Evolutionary conservation across 2,329 filamentous ascomycete genomes (phyloP).

Genomic region (Diaporthe citrichinensis): DNA sequence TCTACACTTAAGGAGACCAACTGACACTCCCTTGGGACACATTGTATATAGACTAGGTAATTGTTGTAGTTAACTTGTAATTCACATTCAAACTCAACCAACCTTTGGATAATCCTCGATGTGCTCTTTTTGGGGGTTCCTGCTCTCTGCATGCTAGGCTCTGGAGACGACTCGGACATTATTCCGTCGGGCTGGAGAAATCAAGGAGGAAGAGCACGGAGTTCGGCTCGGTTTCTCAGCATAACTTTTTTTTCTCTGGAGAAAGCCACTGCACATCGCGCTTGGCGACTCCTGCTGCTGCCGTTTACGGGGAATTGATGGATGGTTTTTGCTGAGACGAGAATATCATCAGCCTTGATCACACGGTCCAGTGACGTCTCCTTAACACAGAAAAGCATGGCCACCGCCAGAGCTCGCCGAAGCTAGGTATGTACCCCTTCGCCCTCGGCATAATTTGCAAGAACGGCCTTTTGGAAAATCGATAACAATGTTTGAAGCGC

Average conservation of each 20-base stretch:
- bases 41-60: conserved; percentile 28
- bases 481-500: not conserved
- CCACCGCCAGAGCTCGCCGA: too few relatives aligned
- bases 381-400: too few relatives aligned
- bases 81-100: not conserved
- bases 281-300: too few relatives aligned
- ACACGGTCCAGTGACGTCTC: too few relatives aligned
- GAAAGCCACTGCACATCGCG: too few relatives aligned
- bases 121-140: not conserved
- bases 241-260: too few relatives aligned
- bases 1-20: not conserved
- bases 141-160: not conserved
- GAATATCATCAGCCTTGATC: too few relatives aligned
- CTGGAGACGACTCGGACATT: not conserved
- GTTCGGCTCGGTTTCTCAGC: not conserved
- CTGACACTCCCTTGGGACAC: conserved; percentile 2
- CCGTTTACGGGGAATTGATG: too few relatives aligned
- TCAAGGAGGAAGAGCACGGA: not conserved
- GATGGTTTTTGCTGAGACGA: too few relatives aligned
- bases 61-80: conserved; percentile 22
- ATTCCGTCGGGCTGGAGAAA: not conserved
- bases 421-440: too few relatives aligned
- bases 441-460: too few relatives aligned
- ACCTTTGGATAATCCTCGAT: not conserved
- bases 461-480: not conserved